Evolutionary conservation across 2,329 filamentous ascomycete genomes (phyloP).

Genomic region (Botrytis sinoallii): DNA sequence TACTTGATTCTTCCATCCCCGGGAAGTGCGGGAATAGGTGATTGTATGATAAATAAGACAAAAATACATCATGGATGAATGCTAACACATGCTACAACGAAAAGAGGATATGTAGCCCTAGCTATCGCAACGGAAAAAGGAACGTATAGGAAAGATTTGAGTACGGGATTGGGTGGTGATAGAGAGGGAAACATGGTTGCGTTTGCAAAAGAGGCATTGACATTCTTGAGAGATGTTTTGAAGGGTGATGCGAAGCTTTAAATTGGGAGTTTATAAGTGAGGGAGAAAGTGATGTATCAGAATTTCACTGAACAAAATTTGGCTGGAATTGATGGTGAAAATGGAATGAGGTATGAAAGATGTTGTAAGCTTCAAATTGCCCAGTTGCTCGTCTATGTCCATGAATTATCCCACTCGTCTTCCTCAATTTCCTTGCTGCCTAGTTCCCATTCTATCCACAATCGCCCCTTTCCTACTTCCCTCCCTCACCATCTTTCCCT

Average conservation of each 20-base stretch:
- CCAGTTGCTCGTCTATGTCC: not conserved
- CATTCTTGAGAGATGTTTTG: slow-evolving; percentile 54
- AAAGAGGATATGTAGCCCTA: slow-evolving; percentile 59
- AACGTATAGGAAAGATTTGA: slow-evolving; percentile 51
- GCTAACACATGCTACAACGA: not conserved
- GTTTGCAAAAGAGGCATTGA: slow-evolving; percentile 58
- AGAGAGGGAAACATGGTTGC: slow-evolving; percentile 60
- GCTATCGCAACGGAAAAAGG: slow-evolving; percentile 55
- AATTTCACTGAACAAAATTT: not conserved
- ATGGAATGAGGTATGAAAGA: not conserved
- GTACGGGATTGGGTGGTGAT: slow-evolving; percentile 52
- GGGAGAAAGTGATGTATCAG: not conserved
- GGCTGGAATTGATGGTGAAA: not conserved
- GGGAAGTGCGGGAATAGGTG: not conserved
- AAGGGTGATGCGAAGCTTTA: slow-evolving; percentile 38
- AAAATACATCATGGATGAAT: not conserved
- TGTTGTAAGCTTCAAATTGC: not conserved
- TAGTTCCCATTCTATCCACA: not conserved
- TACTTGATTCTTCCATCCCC: not conserved
- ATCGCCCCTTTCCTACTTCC: not conserved
- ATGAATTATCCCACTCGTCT: not conserved
- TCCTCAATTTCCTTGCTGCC: too few relatives aligned
- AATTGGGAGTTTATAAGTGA: not conserved
- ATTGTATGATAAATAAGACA: too few relatives aligned
- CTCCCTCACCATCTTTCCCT: too few relatives aligned